phyloP scores from a whole-genome alignment of 345 rosid genomes.

The Camelina hispida region DNA sequence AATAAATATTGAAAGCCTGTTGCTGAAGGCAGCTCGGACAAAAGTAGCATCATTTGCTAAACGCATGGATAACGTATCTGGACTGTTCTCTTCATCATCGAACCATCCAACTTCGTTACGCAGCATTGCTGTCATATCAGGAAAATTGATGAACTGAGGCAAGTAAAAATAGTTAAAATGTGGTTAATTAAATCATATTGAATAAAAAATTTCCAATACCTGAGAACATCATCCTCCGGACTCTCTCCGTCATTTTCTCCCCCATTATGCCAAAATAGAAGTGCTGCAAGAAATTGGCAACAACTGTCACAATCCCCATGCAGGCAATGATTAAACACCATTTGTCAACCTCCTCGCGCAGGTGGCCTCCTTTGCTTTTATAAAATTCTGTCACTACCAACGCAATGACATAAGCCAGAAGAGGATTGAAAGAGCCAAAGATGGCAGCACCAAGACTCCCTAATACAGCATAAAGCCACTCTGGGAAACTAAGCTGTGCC shows the following conservation, averaged over 20 bases:
- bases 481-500: slow-evolving; percentile 92
- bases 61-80: slow-evolving; percentile 96
- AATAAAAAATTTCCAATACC: slow-evolving; percentile 49
- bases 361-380: slow-evolving; percentile 49
- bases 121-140: slow-evolving; percentile 80
- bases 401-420: slow-evolving; percentile 91
- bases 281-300: slow-evolving; percentile 97
- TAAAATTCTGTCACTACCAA: slow-evolving; percentile 83
- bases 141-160: slow-evolving; percentile 36
- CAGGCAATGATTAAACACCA: slow-evolving; percentile 98
- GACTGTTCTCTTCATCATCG: slow-evolving; percentile 96
- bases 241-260: slow-evolving; percentile 98
- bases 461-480: slow-evolving; percentile 96
- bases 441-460: slow-evolving; percentile 99
- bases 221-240: slow-evolving; percentile 99
- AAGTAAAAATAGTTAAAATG: slow-evolving; percentile 26
- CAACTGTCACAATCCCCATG: slow-evolving; percentile 97
- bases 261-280: slow-evolving; percentile 99
- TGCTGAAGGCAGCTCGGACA: slow-evolving; percentile 98
- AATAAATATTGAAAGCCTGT: slow-evolving; percentile 95
- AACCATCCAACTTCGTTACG: slow-evolving; percentile 99
- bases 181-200: neutral
- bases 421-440: slow-evolving; percentile 97
- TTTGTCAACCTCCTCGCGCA: slow-evolving; percentile 76
- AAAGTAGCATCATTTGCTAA: slow-evolving; percentile 99